phyloP scores from a whole-genome alignment of 2,329 filamentous ascomycete species.

The Aspergillus quadricinctus region DNA sequence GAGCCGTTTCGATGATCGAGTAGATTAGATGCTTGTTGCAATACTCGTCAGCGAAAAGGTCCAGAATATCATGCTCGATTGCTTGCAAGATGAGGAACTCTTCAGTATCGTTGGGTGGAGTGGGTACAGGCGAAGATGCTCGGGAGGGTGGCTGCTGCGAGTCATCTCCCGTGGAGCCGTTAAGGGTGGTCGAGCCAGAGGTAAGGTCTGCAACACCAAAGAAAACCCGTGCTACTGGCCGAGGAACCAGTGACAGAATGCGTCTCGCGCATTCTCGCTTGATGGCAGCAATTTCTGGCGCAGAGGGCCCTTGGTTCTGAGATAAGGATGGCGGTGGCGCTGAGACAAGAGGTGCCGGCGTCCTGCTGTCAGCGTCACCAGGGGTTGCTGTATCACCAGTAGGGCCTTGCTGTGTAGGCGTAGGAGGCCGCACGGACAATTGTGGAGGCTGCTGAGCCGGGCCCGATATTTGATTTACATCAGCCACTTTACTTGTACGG shows the following conservation, averaged over 20 bases:
- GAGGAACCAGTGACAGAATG: slow-evolving; percentile 41
- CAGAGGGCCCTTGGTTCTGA: slow-evolving; percentile 19
- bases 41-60: slow-evolving; percentile 74
- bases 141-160: background rate
- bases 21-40: slow-evolving; percentile 93
- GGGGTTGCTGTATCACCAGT: slow-evolving; percentile 13
- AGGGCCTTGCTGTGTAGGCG: slow-evolving; percentile 10
- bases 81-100: slow-evolving; percentile 52
- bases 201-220: slow-evolving; percentile 33
- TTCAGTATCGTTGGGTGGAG: slow-evolving; percentile 21
- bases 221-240: slow-evolving; percentile 41
- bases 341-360: slow-evolving; percentile 9
- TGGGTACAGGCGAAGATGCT: slow-evolving; percentile 8
- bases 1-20: slow-evolving; percentile 70
- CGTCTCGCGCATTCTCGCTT: slow-evolving; percentile 43
- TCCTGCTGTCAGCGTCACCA: slow-evolving; percentile 19
- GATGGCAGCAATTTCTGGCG: slow-evolving; percentile 34
- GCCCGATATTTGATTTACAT: slow-evolving; percentile 13
- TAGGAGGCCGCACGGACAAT: slow-evolving; percentile 17
- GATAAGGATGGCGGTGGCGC: slow-evolving; percentile 12
- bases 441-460: slow-evolving; percentile 13
- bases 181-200: background rate
- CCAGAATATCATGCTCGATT: slow-evolving; percentile 62
- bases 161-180: background rate
- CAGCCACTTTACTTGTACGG: slow-evolving; percentile 50